A percentile compares a stretch with the other conserved stretches of the same genome.
Evolutionary conservation across 1,139 yeast species (phyloP).

Genomic region (Geotrichum klebahnii): DNA sequence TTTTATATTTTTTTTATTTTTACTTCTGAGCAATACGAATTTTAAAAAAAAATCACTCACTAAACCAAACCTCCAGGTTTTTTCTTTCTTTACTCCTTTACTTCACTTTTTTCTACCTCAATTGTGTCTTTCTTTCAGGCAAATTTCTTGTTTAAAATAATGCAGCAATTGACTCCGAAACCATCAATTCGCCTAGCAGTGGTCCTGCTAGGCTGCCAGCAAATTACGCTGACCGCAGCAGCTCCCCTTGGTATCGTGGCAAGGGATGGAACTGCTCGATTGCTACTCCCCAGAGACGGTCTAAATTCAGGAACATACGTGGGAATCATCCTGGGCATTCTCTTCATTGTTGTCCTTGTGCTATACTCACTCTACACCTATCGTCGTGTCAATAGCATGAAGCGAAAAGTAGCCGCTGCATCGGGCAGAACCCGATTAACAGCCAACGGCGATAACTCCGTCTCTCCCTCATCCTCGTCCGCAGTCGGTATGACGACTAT

Average conservation of each 20-base stretch:
- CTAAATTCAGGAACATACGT: slow-evolving; percentile 6
- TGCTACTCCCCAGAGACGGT: slow-evolving; percentile 1
- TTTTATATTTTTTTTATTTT: too few relatives aligned
- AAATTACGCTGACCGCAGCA: too few relatives aligned
- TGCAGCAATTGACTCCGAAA: background rate
- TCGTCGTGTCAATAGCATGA: slow-evolving; percentile 3
- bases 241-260: background rate
- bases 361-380: background rate
- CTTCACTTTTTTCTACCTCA: background rate
- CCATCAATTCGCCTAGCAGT: background rate
- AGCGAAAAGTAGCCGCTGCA: slow-evolving; percentile 3
- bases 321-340: slow-evolving; percentile 3
- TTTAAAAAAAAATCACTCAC: too few relatives aligned
- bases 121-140: background rate
- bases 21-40: too few relatives aligned
- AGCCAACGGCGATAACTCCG: background rate
- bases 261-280: background rate
- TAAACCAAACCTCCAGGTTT: too few relatives aligned
- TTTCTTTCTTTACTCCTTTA: background rate
- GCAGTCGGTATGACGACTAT: slow-evolving; percentile 3
- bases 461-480: background rate
- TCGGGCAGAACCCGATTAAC: background rate
- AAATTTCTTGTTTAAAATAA: background rate
- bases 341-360: background rate
- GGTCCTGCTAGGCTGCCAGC: background rate